Base-by-base conservation (phyloP, 306 rosid species). In the Fagus crenata region DNA sequence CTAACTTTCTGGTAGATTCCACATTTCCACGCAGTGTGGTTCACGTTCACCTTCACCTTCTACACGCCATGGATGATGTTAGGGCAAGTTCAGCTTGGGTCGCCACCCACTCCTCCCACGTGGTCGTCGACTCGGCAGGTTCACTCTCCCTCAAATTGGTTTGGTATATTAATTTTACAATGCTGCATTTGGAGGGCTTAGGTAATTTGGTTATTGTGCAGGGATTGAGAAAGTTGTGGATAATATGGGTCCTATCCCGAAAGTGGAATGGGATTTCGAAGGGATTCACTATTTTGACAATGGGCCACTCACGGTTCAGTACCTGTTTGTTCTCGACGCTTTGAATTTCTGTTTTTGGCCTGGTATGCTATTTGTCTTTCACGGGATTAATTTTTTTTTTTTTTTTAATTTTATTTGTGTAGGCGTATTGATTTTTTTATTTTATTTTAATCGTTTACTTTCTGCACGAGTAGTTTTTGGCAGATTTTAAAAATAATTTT, bases 281-380 rank as follows among this genome's bases (percentile, higher is more conserved):
- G 98, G 98, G 86, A 95, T 95, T 89, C 98, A 95, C 79, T 95
- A 88, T 69, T 92, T 95, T 64, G 98, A 92, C 22, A 88, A 92
- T 71, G 97, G 97, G 15, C 98, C 97, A 2, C 92, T 92, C 77
- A 90, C 98, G 35, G 96, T 92, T 75, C 98, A 95, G 86, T 95
- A 92, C 84, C 82, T 95, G 72, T 80, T 95, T 71, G 98, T 95
- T 8, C 73, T 92, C 82, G 97, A 95, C 76, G 93, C 97, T 85
- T 55, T 95, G 73, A 95, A 95, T 81, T 95, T 95, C 83, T 95
- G 98, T 84, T 95, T 95, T 85, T 95, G 97, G 98, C 97, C 97
- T 40, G 98, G 98, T 95, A 84, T 22, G 7, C 7, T 11, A 13
- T 36, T 11, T 7, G 13, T 39, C 65, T 28, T 55, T 31, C n/a